A percentile compares a stretch with the other conserved stretches of the same genome.
Evolutionary conservation across 495 filamentous ascomycete species (phyloP).

Genomic region (Zalerion maritima): DNA sequence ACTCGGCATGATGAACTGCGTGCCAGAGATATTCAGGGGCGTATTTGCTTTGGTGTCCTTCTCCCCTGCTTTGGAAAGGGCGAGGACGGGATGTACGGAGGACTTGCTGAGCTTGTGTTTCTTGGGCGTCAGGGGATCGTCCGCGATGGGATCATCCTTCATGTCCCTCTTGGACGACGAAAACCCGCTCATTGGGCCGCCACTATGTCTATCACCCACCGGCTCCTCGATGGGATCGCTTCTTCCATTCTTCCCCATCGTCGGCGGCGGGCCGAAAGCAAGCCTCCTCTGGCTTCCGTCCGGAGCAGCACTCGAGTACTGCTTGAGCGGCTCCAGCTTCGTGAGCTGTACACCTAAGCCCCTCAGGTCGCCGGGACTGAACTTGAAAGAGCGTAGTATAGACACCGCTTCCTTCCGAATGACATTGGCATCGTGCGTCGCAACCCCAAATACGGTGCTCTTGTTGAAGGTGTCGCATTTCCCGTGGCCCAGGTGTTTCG

Average conservation of each 20-base stretch:
- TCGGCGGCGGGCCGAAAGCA: slow-evolving; percentile 13
- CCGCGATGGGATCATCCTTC: slow-evolving; percentile 30
- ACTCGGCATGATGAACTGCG: slow-evolving; percentile 76
- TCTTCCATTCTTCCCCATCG: too few species aligned
- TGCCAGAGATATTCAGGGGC: slow-evolving; percentile 63
- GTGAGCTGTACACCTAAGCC: slow-evolving; percentile 86
- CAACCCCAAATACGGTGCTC: slow-evolving; percentile 63
- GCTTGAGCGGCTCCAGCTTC: slow-evolving; percentile 69
- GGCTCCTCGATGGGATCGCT: too few species aligned
- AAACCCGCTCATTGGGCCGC: slow-evolving; percentile 4
- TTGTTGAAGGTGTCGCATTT: slow-evolving; percentile 91
- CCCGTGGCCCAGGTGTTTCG: slow-evolving; percentile 89
- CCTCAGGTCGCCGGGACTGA: slow-evolving; percentile 79
- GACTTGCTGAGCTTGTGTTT: slow-evolving; percentile 41
- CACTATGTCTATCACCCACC: too few species aligned
- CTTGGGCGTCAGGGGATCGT: slow-evolving; percentile 45
- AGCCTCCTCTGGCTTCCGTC: slow-evolving; percentile 52
- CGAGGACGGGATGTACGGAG: slow-evolving; percentile 35
- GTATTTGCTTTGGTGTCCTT: slow-evolving; percentile 43
- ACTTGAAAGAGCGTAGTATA: slow-evolving; percentile 65
- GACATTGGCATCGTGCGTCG: slow-evolving; percentile 56
- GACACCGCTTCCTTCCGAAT: slow-evolving; percentile 69
- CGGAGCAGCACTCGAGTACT: slow-evolving; percentile 15
- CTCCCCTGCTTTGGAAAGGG: slow-evolving; percentile 36
- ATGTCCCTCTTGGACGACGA: slow-evolving; percentile 12